phyloP scores from a whole-genome alignment of 208 protist species.

The Trichomonas vaginalis region DNA sequence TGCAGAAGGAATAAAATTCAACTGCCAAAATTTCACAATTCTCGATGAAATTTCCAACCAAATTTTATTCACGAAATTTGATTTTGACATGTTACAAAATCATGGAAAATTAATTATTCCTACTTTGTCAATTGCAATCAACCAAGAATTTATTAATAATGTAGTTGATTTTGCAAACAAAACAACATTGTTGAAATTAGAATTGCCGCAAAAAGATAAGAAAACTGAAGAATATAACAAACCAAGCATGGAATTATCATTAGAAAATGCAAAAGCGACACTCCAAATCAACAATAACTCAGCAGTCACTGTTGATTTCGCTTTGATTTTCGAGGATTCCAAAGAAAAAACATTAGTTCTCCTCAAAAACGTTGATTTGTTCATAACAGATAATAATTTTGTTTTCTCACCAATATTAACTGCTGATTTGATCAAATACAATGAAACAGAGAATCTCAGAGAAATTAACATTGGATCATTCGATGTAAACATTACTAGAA shows the following conservation, averaged over 20 bases:
- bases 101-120: neutral
- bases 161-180: neutral
- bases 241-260: neutral
- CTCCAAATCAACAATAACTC: neutral
- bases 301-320: no score
- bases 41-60: neutral
- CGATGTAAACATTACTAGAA: neutral
- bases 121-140: neutral
- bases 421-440: neutral
- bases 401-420: neutral
- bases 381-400: neutral
- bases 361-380: no score
- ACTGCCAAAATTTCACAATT: neutral
- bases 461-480: neutral
- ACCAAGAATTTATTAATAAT: neutral
- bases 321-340: no score
- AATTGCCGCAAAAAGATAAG: neutral
- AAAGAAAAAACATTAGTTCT: no score
- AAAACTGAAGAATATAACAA: neutral
- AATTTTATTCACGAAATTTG: neutral
- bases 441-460: neutral
- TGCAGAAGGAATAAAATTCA: neutral
- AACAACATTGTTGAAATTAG: neutral
- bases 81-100: neutral
- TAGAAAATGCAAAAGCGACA: neutral